A percentile compares a stretch with the other conserved stretches of the same genome.
Evolutionary conservation across 2,329 filamentous ascomycete species (phyloP).

Genomic region (Boeremia exigua): DNA sequence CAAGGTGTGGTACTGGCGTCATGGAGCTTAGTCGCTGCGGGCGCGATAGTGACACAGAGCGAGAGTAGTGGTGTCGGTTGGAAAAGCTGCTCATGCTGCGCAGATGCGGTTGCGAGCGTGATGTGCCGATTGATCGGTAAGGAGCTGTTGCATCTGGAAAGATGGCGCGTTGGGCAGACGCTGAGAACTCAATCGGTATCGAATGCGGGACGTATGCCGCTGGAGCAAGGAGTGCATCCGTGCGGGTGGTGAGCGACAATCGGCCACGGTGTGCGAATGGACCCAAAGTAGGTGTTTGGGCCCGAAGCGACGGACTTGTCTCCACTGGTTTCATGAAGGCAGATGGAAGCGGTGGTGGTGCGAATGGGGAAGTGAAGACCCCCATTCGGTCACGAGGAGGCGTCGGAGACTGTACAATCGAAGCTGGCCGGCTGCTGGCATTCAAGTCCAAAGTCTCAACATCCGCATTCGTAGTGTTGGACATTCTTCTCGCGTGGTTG

Average conservation of each 20-base stretch:
- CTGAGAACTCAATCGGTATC: constrained; percentile 36
- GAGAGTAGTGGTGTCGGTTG: constrained; percentile 30
- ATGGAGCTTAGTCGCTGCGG: constrained; percentile 37
- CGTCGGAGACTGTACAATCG: constrained; percentile 29
- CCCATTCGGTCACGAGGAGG: constrained; percentile 26
- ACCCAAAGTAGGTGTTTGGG: constrained; percentile 20
- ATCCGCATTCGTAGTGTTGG: constrained; percentile 32
- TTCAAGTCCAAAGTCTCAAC: constrained; percentile 34
- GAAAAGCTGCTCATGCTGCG: constrained; percentile 23
- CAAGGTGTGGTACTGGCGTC: constrained; percentile 25
- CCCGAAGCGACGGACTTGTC: constrained; percentile 20
- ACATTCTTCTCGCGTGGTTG: constrained; percentile 10
- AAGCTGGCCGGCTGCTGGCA: constrained; percentile 21
- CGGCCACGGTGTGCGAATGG: constrained; percentile 12
- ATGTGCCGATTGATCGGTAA: constrained; percentile 19
- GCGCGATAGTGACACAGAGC: constrained; percentile 39
- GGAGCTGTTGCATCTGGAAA: constrained; percentile 33
- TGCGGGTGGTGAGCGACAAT: constrained; percentile 15
- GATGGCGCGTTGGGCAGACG: constrained; percentile 42
- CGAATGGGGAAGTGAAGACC: constrained; percentile 38
- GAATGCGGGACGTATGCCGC: constrained; percentile 33
- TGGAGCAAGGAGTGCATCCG: constrained; percentile 22
- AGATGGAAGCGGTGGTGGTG: constrained; percentile 38
- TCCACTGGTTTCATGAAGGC: constrained; percentile 25
- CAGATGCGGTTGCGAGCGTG: constrained; percentile 30